Evolutionary conservation across 768 basidiomycete species (phyloP), one percentile per base, ranked within the genome.

Genomic region (Naematelia aurantialba): DNA sequence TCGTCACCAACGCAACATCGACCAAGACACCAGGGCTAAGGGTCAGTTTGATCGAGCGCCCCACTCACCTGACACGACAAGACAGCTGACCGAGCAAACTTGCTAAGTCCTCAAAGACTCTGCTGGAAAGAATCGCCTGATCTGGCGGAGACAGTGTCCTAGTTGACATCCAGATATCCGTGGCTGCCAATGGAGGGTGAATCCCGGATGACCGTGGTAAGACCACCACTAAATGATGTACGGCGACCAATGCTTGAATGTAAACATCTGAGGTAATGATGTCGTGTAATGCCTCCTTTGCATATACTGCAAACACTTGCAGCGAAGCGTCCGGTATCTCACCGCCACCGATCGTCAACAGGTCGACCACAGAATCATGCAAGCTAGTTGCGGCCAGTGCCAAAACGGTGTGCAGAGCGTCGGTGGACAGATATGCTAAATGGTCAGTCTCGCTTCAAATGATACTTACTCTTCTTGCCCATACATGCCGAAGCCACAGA

Each of bases 311-410:
- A 27, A 73, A 64, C 5, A 70, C 66, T 34, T 65, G 57, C 25
- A 73, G 45, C 2, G 69, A 64, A 12, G 64, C 50, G n/a, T 5
- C 5, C 2, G 69, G 67, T 0, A 62, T 14, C 3, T 24, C 26
- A 4, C 58, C 60, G 4, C 46, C 27, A 3, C 59, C 39, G 1
- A 55, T 58, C 13, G 59, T 61, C 17, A 68, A 21, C 2, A 65
- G 26, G 27, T 60, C 49, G 46, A 62, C 49, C 11, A 60, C 56
- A 1, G 67, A 45, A 25, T 69, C 67, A 34, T 73, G 67, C 14
- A 72, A 65, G 11, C 66, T 47, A 1, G 74, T 76, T 29, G 61
- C 63, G 14, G 68, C 61, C 8, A 72, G 50, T 4, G 68, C 66
- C 19, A 76, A 59, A 14, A 74, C 59, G 12, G 69, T 69, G 31